Evolutionary conservation across 2,329 filamentous ascomycete species (phyloP).

Genomic region (Thielaviopsis musarum): DNA sequence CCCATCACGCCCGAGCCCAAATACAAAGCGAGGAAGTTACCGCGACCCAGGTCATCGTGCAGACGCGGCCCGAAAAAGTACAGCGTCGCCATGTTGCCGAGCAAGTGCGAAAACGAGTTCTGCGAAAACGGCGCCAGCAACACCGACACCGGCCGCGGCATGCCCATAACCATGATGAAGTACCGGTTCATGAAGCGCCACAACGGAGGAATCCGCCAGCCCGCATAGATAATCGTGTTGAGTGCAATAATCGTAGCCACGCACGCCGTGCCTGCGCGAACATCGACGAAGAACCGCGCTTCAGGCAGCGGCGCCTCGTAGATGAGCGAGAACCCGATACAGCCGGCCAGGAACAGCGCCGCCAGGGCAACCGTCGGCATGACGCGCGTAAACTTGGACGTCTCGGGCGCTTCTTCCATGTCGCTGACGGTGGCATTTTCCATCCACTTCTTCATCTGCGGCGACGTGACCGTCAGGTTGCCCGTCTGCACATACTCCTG

Average conservation of each 20-base stretch:
- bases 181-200: constrained; percentile 54
- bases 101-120: constrained; percentile 41
- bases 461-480: constrained; percentile 24
- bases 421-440: constrained; percentile 30
- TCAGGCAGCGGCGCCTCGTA: constrained; percentile 23
- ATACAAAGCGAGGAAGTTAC: constrained; percentile 52
- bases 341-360: constrained; percentile 26
- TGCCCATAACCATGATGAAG: constrained; percentile 47
- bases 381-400: constrained; percentile 36
- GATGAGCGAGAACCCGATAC: constrained; percentile 27
- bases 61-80: constrained; percentile 49
- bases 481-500: constrained; percentile 20
- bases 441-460: constrained; percentile 24
- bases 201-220: constrained; percentile 46
- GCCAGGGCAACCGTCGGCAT: constrained; percentile 36
- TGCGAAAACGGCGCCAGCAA: constrained; percentile 56
- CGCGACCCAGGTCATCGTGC: constrained; percentile 54
- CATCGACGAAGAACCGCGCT: constrained; percentile 39
- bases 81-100: constrained; percentile 47
- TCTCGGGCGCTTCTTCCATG: constrained; percentile 33
- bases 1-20: constrained; percentile 39
- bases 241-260: constrained; percentile 41
- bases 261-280: constrained; percentile 47
- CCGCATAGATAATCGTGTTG: constrained; percentile 38
- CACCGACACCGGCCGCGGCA: constrained; percentile 43